Conservation (phyloP, 2,329 filamentous ascomycete genomes). For the Fusarium redolens region DNA sequence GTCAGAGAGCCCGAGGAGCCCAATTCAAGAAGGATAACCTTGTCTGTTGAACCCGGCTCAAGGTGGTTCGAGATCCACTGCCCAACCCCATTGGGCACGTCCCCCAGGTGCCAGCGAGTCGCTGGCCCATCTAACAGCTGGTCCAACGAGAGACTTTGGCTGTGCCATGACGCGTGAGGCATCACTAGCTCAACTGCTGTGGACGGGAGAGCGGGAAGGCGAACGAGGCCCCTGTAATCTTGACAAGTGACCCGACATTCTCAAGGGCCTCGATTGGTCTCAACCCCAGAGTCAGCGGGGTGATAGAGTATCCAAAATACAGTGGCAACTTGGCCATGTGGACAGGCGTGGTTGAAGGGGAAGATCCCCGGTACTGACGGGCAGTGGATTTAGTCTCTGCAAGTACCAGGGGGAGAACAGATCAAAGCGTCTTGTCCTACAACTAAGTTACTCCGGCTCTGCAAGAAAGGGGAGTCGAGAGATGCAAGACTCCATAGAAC, state of each 20-base stretch:
- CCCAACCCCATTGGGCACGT: conserved; percentile 42
- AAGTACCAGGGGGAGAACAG: conserved; percentile 18
- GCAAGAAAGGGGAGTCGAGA: conserved; percentile 25
- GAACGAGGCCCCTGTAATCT: conserved; percentile 5
- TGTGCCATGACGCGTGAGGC: conserved; percentile 30
- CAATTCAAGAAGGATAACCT: conserved; percentile 40
- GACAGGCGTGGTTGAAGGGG: conserved; percentile 37
- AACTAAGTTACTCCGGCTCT: background rate
- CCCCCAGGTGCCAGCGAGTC: conserved; percentile 6
- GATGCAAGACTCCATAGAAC: conserved; percentile 27
- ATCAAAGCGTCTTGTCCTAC: conserved; percentile 8
- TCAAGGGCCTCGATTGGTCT: conserved; percentile 26
- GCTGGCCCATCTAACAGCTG: conserved; percentile 17
- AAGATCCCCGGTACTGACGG: conserved; percentile 18
- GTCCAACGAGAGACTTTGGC: conserved; percentile 19
- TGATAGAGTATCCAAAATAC: conserved; percentile 11
- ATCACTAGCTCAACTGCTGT: conserved; percentile 1
- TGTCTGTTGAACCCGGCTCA: conserved; percentile 28
- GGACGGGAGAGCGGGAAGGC: conserved; percentile 29
- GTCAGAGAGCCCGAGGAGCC: conserved; percentile 38
- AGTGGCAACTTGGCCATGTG: conserved; percentile 37
- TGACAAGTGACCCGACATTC: conserved; percentile 21
- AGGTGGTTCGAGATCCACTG: conserved; percentile 43
- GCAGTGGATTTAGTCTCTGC: conserved; percentile 19
- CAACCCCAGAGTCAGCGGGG: conserved; percentile 23